Evolutionary conservation across 495 filamentous ascomycete species (phyloP), one percentile per base, ranked within the genome.

Genomic region (Talaromyces adpressus): DNA sequence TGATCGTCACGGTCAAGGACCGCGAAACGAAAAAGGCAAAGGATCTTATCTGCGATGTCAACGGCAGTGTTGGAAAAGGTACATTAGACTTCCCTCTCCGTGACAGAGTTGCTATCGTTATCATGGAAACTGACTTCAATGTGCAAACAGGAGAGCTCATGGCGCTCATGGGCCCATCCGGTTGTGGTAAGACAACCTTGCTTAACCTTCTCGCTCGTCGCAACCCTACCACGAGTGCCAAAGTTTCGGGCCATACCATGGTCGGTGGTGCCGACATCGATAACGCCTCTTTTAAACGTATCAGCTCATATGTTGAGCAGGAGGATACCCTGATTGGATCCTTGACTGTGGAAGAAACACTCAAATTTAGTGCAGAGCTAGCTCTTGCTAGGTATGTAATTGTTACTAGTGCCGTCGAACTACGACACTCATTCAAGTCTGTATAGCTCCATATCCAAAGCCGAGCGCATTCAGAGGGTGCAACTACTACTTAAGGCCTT

Each of bases 291-390:
- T 80, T 77, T 54, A 68, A 65, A n/a, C 74, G 79, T 23, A 75
- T 90, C 59, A 84, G 78, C 54, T 83, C 85, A 20, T 92, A 90
- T 69, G 91, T 95, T 12, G 91, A 95, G 80, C 91, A 93, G 73
- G 89, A 93, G 62, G 91, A 95, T 78, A 84, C 89, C 3, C 77
- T 95, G 5, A 88, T 92, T 53, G 91, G 91, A 16, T 86, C 87
- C 0, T 77, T 93, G 64, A 93, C 90, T 0, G 89, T 92, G 12
- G 77, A 78, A 20, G 91, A 95, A 75, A 93, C 91, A 1, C 72
- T 95, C 62, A 72, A 85, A 63, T 93, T 93, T 71, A 85, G 89
- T 5, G 80, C 79, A 2, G 75, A 81, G 63, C 75, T 89, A 0
- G 82, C 85, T 1, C 68, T 88, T n/a, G 77, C 84, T 4, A 76